phyloP scores from a whole-genome alignment of 345 rosid species.

The Euphorbia pulcherrima region DNA sequence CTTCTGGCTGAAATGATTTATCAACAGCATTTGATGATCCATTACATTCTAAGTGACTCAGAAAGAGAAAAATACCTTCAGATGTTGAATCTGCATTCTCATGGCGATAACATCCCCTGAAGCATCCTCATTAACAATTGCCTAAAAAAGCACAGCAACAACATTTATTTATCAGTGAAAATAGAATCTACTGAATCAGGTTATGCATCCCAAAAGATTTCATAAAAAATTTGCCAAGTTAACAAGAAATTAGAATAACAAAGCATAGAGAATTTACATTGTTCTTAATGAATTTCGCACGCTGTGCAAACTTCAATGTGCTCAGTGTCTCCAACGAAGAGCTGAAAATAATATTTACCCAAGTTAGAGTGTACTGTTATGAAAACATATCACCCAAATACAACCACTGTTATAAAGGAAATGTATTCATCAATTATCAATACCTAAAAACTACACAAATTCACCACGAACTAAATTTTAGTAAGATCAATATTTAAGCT shows the following conservation, averaged over 20 bases:
- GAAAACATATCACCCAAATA: background rate
- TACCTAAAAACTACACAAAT: background rate
- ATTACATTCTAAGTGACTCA: background rate
- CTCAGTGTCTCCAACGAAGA: constrained; percentile 90
- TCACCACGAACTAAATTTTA: background rate
- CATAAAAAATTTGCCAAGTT: background rate
- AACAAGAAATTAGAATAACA: background rate
- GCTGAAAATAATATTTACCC: constrained; percentile 33
- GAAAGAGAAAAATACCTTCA: constrained; percentile 50
- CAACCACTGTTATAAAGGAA: background rate
- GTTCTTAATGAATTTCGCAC: constrained; percentile 94
- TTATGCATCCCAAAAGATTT: background rate
- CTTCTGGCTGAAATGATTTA: background rate
- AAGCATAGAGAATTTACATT: constrained; percentile 50
- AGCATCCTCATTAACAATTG: constrained; percentile 93
- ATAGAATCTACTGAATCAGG: background rate
- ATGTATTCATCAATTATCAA: background rate
- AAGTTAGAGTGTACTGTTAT: background rate
- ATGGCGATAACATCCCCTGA: constrained; percentile 93
- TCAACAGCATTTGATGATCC: background rate
- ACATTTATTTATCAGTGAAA: constrained; percentile 12
- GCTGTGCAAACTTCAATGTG: constrained; percentile 98
- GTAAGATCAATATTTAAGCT: background rate
- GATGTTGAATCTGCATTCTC: constrained; percentile 92
- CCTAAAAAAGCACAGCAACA: constrained; percentile 39